Evolutionary conservation across 805 yeast genomes (phyloP).

Genomic region (Wickerhamomyces bovis): DNA sequence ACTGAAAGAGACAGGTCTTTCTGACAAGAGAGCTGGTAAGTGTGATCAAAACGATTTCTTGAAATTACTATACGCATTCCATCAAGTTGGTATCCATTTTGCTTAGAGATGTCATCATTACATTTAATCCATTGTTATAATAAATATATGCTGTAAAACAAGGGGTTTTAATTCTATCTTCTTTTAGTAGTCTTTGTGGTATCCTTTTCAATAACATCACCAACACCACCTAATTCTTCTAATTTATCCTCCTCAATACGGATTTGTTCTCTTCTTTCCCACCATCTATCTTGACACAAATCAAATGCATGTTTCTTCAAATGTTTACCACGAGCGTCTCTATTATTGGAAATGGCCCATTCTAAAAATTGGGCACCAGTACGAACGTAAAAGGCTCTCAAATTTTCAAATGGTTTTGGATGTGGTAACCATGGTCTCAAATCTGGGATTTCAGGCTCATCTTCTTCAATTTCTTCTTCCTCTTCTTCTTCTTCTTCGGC

Average conservation of each 20-base stretch:
- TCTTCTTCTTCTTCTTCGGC: conserved; percentile 55
- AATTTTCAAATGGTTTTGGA: conserved; percentile 85
- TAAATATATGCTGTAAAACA: background rate
- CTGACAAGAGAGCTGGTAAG: conserved; percentile 87
- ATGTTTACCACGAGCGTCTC: conserved; percentile 84
- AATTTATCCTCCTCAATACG: conserved; percentile 81
- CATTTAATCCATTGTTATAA: background rate
- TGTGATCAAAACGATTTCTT: conserved; percentile 94
- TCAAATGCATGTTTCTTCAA: conserved; percentile 87
- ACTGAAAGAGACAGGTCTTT: conserved; percentile 68
- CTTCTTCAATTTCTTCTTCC: conserved; percentile 53
- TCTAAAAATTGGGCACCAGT: conserved; percentile 83
- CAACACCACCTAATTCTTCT: conserved; percentile 89
- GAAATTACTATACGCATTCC: conserved; percentile 82
- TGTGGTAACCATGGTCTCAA: conserved; percentile 96
- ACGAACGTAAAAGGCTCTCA: conserved; percentile 79
- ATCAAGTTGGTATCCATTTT: conserved; percentile 94
- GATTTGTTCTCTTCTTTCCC: conserved; percentile 96
- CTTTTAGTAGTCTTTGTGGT: conserved; percentile 41
- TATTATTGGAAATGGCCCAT: conserved; percentile 87
- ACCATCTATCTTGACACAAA: conserved; percentile 90
- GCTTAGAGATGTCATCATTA: conserved; percentile 44
- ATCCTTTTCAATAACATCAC: conserved; percentile 78
- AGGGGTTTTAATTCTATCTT: conserved; percentile 30
- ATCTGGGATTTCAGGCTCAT: conserved; percentile 73